phyloP scores from a whole-genome alignment of 257 asterid genomes.

The Lycium ferocissimum region DNA sequence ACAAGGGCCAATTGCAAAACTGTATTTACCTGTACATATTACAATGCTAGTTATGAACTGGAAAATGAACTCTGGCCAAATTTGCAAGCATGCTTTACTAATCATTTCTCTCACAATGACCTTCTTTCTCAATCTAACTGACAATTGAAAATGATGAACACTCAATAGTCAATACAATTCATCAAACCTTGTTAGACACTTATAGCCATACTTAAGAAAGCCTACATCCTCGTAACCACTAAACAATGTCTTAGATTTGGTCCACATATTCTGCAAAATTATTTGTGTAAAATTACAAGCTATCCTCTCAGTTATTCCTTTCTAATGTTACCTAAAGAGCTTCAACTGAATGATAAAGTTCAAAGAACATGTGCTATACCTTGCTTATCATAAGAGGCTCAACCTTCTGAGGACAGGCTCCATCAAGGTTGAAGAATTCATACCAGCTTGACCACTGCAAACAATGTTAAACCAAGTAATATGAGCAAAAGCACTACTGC shows the following conservation, averaged over 20 bases:
- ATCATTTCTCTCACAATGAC: not conserved
- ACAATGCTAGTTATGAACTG: not conserved
- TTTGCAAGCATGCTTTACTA: not conserved
- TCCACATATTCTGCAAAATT: not conserved
- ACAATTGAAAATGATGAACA: not conserved
- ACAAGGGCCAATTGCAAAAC: slow-evolving; percentile 83
- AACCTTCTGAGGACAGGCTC: slow-evolving; percentile 68
- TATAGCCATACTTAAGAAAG: not conserved
- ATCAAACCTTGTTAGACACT: not conserved
- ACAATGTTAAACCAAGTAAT: slow-evolving; percentile 31
- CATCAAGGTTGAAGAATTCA: slow-evolving; percentile 83
- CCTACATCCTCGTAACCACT: not conserved
- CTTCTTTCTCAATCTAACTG: not conserved
- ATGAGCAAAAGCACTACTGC: slow-evolving; percentile 32
- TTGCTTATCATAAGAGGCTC: slow-evolving; percentile 90
- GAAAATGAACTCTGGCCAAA: not conserved
- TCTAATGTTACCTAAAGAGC: not conserved
- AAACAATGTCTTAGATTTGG: not conserved
- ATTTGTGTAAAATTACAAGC: not conserved
- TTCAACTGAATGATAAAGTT: not conserved
- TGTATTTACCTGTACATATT: slow-evolving; percentile 71
- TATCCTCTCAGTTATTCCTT: not conserved
- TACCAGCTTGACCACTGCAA: slow-evolving; percentile 74
- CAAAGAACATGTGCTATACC: slow-evolving; percentile 48
- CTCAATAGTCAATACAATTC: not conserved